phyloP scores from a whole-genome alignment of 208 protist species.

The Trypanosoma conorhini region DNA sequence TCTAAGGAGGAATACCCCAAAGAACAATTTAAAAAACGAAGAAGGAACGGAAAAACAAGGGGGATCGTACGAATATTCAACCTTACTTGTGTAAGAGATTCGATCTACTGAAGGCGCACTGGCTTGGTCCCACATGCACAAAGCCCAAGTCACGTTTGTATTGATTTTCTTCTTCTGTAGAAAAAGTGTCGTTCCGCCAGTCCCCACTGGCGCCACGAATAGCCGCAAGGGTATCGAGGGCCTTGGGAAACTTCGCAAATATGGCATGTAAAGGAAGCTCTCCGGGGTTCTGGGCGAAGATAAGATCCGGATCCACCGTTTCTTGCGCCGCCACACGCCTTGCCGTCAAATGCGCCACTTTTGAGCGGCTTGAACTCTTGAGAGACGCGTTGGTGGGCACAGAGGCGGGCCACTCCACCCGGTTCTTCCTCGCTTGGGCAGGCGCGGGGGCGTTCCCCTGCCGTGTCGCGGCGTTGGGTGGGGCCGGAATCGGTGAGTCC shows the following conservation, averaged over 20 bases:
- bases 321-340: conserved; percentile 76
- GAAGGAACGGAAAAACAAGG: conserved; percentile 8
- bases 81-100: conserved; percentile 29
- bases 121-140: conserved; percentile 57
- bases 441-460: conserved; percentile 15
- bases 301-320: conserved; percentile 78
- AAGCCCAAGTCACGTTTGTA: conserved; percentile 86
- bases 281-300: conserved; percentile 76
- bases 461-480: conserved; percentile 17
- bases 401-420: conserved; percentile 68
- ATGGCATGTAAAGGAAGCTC: conserved; percentile 78
- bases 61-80: not conserved
- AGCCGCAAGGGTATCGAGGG: conserved; percentile 58
- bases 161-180: conserved; percentile 65
- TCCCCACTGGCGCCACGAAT: conserved; percentile 80
- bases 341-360: conserved; percentile 73
- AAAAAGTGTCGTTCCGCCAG: conserved; percentile 84
- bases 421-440: conserved; percentile 31
- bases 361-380: conserved; percentile 82
- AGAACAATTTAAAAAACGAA: not conserved
- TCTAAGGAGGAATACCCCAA: conserved; percentile 10
- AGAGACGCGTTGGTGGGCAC: conserved; percentile 78
- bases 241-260: conserved; percentile 75
- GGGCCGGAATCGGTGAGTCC: conserved; percentile 24
- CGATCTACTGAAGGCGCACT: conserved; percentile 55